Base-by-base conservation (phyloP, 169 alveolate species). In the Plasmodium coatneyi region DNA sequence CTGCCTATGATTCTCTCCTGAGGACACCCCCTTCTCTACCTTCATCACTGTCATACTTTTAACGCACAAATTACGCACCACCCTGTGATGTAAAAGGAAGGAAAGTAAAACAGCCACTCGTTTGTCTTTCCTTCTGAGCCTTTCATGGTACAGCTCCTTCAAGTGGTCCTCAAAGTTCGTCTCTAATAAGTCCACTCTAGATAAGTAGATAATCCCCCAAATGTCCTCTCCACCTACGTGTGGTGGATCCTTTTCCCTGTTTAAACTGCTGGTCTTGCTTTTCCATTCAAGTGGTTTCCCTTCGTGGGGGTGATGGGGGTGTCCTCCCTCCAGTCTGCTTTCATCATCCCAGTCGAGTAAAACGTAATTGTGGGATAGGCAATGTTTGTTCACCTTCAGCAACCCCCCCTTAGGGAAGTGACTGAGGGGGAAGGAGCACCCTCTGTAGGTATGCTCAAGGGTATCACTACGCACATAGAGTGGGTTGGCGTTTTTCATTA, bases 281-380 rank as follows among this genome's bases (percentile, higher is more conserved):
- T 12, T 12, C 5, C 5, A 12, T 2, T 46, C 56, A 46, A 12
- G 0, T 2, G 56, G 10, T 46, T 46, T 1, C n/a, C 56, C 56
- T 3, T 46, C 56, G 56, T 46, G 56, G 16, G n/a, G 4, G 3
- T 9, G 28, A n/a, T n/a, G n/a, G n/a, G n/a, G n/a, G n/a, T n/a
- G n/a, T n/a, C n/a, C n/a, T n/a, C 60, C n/a, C 6, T 16, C 74
- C 32, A 60, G n/a, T 25, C 14, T 60, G 74, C 34, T 56, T 52
- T 74, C 74, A 34, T 72, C 25, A 9, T 9, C 66, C 93, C 93
- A 84, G 6, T 84, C 6, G 6, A 84, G 43, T n/a, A 84, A 25
- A n/a, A 84, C 66, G 10, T 84, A 74, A 14, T 84, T 84, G 14
- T 84, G 93, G 5, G 93, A 84, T 5, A 84, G 41, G 39, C 93